Evolutionary conservation across 78 protist species (phyloP).

Genomic region (Tieghemostelium lacteum): DNA sequence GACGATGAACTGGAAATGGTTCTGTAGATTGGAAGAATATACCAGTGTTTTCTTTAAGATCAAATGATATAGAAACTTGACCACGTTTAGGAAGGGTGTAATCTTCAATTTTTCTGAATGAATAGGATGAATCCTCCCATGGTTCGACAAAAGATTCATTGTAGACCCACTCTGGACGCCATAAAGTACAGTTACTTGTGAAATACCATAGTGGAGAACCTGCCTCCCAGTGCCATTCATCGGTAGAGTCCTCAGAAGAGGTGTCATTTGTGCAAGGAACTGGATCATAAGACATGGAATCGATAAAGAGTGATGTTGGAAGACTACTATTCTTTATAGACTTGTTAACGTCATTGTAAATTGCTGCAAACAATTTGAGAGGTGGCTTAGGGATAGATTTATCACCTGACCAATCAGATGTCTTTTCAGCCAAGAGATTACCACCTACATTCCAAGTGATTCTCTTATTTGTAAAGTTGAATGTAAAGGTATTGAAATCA

Average conservation of each 20-base stretch:
- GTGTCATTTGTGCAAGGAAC: neutral
- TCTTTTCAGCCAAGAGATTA: neutral
- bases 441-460: neutral
- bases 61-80: conserved; percentile 1
- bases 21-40: neutral
- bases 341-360: neutral
- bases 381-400: conserved; percentile 12
- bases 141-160: neutral
- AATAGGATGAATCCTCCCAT: neutral
- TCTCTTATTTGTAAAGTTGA: neutral
- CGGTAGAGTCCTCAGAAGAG: neutral
- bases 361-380: neutral
- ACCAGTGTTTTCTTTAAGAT: neutral
- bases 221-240: neutral
- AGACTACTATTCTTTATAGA: neutral
- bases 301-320: neutral
- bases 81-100: conserved; percentile 9
- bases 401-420: neutral
- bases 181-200: neutral
- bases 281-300: neutral
- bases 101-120: neutral
- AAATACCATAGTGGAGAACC: conserved; percentile 12
- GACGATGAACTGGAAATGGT: conserved; percentile 1
- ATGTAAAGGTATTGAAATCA: neutral
- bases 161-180: conserved; percentile 7